These are phyloP conservation scores for Graphilbum ipis-grandicollis DNA, from an alignment of 2,329 filamentous ascomycete species.

Conservation along the genomic window DNA sequence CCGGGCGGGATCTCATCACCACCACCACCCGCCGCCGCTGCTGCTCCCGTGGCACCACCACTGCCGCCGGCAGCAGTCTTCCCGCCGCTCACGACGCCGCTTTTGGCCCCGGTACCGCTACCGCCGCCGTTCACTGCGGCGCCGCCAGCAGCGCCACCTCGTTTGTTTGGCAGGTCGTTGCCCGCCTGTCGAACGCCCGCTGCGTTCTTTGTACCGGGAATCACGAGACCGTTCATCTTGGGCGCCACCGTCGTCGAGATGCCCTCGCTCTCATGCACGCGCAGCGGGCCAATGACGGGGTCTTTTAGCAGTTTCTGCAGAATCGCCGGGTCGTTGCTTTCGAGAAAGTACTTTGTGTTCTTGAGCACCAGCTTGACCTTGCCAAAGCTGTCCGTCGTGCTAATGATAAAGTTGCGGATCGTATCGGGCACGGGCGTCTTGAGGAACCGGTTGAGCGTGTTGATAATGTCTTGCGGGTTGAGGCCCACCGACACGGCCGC, in stretches of 20 bases:
- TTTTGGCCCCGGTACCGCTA: constrained; percentile 19
- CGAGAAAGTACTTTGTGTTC: constrained; percentile 85
- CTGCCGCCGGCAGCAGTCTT: too few species aligned
- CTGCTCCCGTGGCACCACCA: too few species aligned
- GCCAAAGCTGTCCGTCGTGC: constrained; percentile 73
- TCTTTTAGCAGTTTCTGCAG: constrained; percentile 78
- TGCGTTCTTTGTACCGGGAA: constrained; percentile 86
- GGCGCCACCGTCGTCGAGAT: constrained; percentile 70
- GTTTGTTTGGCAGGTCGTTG: too few species aligned
- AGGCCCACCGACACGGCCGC: constrained; percentile 92
- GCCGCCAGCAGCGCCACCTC: constrained; percentile 10
- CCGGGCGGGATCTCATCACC: too few species aligned
- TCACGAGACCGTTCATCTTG: constrained; percentile 74
- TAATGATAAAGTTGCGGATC: constrained; percentile 61
- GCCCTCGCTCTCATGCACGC: constrained; percentile 46
- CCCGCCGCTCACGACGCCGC: too few species aligned
- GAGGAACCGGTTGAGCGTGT: constrained; percentile 69
- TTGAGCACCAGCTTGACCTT: constrained; percentile 93
- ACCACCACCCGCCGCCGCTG: too few species aligned
- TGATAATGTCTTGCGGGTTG: constrained; percentile 75
- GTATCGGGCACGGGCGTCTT: constrained; percentile 76
- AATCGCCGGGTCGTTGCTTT: constrained; percentile 76
- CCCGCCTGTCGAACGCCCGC: constrained; percentile 75
- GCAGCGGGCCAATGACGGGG: constrained; percentile 59
- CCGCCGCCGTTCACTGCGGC: not conserved